Conservation (phyloP, 495 filamentous ascomycete genomes). For the Trichoderma parareesei region DNA sequence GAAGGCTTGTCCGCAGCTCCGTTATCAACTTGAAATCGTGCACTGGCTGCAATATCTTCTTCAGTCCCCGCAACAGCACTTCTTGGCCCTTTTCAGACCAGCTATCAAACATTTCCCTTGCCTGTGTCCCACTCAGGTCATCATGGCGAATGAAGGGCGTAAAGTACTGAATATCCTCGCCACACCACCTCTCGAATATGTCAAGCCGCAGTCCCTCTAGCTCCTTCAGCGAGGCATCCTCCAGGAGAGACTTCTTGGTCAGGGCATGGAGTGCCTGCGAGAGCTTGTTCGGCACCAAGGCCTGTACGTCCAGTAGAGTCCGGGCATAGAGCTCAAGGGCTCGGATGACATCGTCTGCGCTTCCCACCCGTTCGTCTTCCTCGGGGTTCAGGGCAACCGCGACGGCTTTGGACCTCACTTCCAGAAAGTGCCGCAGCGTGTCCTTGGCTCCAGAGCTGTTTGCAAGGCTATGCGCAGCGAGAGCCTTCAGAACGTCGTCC, state of each 20-base stretch:
- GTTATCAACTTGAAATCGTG: conserved; percentile 59
- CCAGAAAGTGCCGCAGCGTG: conserved; percentile 72
- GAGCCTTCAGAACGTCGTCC: conserved; percentile 54
- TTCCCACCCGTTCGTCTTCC: conserved; percentile 24
- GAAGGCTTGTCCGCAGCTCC: conserved; percentile 55
- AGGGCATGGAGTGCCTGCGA: conserved; percentile 60
- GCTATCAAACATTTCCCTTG: conserved; percentile 52
- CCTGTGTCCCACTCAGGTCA: conserved; percentile 59
- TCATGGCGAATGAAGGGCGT: conserved; percentile 86
- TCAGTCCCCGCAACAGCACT: conserved; percentile 51
- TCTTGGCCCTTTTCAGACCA: conserved; percentile 72
- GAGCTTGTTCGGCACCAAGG: conserved; percentile 62
- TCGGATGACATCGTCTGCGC: conserved; percentile 44
- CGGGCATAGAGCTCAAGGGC: conserved; percentile 64
- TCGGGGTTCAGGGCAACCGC: conserved; percentile 43
- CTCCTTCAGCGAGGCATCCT: conserved; percentile 53
- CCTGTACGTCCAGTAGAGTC: conserved; percentile 69
- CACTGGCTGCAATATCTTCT: conserved; percentile 45
- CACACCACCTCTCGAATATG: conserved; percentile 70
- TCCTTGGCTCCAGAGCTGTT: conserved; percentile 77
- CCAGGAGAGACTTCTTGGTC: conserved; percentile 60
- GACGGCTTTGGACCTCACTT: conserved; percentile 61
- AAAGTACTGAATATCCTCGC: conserved; percentile 76
- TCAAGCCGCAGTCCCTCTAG: conserved; percentile 73
- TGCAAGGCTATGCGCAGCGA: conserved; percentile 75